phyloP scores from a whole-genome alignment of 495 filamentous ascomycete species.

The Aspergillus sclerotioniger region DNA sequence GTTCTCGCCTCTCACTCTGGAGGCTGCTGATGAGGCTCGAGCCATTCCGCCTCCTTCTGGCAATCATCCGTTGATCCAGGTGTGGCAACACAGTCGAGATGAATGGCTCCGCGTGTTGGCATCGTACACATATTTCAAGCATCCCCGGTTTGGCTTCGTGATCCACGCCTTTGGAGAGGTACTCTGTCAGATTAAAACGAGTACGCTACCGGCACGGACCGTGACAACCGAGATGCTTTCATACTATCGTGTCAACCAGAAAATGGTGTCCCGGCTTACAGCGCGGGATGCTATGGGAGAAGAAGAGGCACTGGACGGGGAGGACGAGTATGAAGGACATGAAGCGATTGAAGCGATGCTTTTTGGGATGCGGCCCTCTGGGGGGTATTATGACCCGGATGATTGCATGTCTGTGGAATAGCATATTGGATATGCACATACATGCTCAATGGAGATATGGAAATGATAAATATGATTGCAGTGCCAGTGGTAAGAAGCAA shows the following conservation, averaged over 20 bases:
- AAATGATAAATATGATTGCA: too few relatives aligned
- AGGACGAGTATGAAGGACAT: constrained; percentile 32
- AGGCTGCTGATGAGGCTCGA: constrained; percentile 23
- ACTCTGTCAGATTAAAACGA: constrained; percentile 62
- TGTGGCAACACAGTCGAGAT: constrained; percentile 39
- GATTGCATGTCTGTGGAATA: constrained; percentile 26
- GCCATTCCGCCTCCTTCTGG: constrained; percentile 28
- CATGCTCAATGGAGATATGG: too few relatives aligned
- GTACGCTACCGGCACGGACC: constrained; percentile 22
- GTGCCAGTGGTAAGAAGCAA: not conserved
- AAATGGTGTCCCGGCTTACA: constrained; percentile 27
- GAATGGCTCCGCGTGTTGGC: constrained; percentile 56
- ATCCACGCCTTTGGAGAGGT: constrained; percentile 66
- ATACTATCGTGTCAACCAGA: constrained; percentile 36
- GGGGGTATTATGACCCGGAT: constrained; percentile 24
- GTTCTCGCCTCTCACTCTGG: constrained; percentile 24
- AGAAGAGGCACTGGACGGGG: constrained; percentile 15
- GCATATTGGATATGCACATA: not conserved
- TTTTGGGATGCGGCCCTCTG: constrained; percentile 16
- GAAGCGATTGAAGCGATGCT: constrained; percentile 36
- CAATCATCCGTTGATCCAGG: constrained; percentile 40
- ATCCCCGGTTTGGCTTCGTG: constrained; percentile 43
- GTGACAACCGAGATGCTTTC: constrained; percentile 30
- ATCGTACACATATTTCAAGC: constrained; percentile 54
- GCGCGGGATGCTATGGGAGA: constrained; percentile 19